Base-by-base conservation (phyloP, 2,329 filamentous ascomycete species). In the Paecilomyces niveus region DNA sequence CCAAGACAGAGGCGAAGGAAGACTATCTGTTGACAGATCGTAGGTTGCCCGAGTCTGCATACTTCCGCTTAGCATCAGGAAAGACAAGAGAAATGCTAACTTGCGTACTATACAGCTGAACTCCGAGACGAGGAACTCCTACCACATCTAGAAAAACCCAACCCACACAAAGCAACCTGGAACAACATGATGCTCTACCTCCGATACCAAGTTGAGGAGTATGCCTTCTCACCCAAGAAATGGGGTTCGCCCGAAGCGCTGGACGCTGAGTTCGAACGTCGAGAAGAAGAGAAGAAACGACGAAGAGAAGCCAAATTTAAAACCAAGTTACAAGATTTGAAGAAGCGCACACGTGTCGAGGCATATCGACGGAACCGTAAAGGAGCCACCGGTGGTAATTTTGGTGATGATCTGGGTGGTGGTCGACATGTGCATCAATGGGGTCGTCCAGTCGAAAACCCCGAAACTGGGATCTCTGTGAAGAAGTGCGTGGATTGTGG, bases 121-220 rank as follows among this genome's bases (percentile, higher is more conserved):
- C 82, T 99, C n/a, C 88, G 89, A 66, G 94, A 99, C 68, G 83
- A 86, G 58, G 89, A 92, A 15, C 80, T 99, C 1, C 81, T 99
- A 0, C 93, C 93, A 0, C 92, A 95, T 72, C 81, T 99, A 8
- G 89, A 89, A 57, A 87, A 88, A 33, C 93, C 94, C 1, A 99
- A 99, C 67, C 94, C 94, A 0, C 94, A 97, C 76, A 97, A 97
- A 72, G 86, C 89, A 0, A 92, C 92, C 59, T 99, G 92, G 90
- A 92, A 97, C 73, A 91, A 96, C 78, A 99, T 99, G 94, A 96
- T 96, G 88, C 83, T 99, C 2, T 99, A 94, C 71, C 80, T 99
- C 22, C 88, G 94, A 0, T 95, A 86, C 61, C 94, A 99, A 70
- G 90, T 99, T 1, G 94, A 99, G 70, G 91, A 92, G 58, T 97